Evolutionary conservation across 768 basidiomycete species (phyloP).

Genomic region (Leccinum truebloodii): DNA sequence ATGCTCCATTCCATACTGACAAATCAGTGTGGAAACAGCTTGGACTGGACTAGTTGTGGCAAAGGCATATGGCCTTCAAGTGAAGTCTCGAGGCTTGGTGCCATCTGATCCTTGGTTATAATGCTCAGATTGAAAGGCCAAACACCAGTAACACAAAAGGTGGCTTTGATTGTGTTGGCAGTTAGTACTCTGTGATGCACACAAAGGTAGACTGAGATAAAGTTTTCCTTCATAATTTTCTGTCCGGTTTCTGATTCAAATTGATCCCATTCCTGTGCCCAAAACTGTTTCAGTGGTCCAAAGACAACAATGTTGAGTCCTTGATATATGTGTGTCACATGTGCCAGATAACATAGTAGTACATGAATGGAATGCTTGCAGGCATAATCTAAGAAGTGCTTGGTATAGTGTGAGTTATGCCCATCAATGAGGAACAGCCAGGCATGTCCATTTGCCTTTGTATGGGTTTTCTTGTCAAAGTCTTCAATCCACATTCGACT

Average conservation of each 20-base stretch:
- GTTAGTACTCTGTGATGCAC: not conserved
- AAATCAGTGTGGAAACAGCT: not conserved
- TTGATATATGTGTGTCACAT: conserved; percentile 33
- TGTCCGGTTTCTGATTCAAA: not conserved
- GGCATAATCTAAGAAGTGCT: conserved; percentile 41
- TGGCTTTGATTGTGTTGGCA: not conserved
- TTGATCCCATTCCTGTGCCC: conserved; percentile 23
- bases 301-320: conserved; percentile 45
- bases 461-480: conserved; percentile 35
- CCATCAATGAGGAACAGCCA: conserved; percentile 47
- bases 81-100: not conserved
- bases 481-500: conserved; percentile 30
- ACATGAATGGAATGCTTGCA: conserved; percentile 35
- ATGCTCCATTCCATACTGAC: not conserved
- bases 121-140: not conserved
- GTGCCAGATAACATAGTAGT: conserved; percentile 43
- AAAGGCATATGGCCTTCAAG: not conserved
- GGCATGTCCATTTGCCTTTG: conserved; percentile 32
- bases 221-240: conserved; percentile 12
- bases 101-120: not conserved
- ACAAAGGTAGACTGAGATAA: conserved; percentile 9
- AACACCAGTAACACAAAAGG: not conserved
- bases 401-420: conserved; percentile 45
- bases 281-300: conserved; percentile 32
- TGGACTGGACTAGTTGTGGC: not conserved